Evolutionary conservation across 129 eudicot species (phyloP), one percentile per base, ranked within the genome.

Genomic region (Glebionis coronaria): DNA sequence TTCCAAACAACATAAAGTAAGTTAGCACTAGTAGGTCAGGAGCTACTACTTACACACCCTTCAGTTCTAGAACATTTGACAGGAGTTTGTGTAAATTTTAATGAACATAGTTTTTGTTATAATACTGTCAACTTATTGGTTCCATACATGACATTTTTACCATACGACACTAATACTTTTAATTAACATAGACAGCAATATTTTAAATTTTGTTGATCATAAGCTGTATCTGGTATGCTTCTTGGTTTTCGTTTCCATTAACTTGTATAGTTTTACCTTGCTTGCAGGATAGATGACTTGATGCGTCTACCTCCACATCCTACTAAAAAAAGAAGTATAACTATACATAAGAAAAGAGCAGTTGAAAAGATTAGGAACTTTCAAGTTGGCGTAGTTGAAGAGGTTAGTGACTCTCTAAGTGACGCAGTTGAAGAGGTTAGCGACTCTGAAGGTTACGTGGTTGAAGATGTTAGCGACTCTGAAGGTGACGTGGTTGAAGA

Each of bases 361-460:
- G n/a, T 47, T 14, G 53, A 47, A 47, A 18, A 5, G 8, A 11
- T 44, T 44, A 44, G 50, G 7, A 12, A 47, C 14, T 47, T 15
- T 47, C 3, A 45, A 45, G 51, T 13, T 45, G 2, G 14, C 9
- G 51, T 45, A 45, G 51, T 31, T 42, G 72, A 64, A 63, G 64
- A 56, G 60, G 44, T 13, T 4, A 67, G 61, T 53, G 85, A 77
- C 70, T 46, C 70, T 57, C 80, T 82, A 68, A 31, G 71, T 60
- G n/a, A 4, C n/a, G n/a, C 2, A 46, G 52, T 46, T 46, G 52
- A 46, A 46, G 52, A 10, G 11, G n/a, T 46, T 46, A 46, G 52
- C 8, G 52, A 46, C 13, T 46, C 14, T 46, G 5, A 47, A 47
- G 53, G 53, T 47, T 4, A 6, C 53, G 18, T 47, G 3, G 53